A percentile compares a stretch with the other conserved stretches of the same genome.
Conservation (phyloP, 2,329 filamentous ascomycete species). For the Zymoseptoria tritici region DNA sequence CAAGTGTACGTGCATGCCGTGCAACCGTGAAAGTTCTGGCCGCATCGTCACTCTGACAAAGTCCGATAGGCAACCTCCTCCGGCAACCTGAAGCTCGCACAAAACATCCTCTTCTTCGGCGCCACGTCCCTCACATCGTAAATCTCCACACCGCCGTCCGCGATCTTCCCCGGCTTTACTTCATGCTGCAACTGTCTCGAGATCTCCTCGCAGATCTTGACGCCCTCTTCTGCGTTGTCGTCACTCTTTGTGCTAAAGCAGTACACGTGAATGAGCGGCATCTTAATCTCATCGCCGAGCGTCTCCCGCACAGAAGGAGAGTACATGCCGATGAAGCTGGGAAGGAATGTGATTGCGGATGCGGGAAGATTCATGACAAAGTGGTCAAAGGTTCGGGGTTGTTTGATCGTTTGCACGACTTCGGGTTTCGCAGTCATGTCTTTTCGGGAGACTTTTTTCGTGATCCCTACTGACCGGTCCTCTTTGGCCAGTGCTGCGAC, state of each 20-base stretch:
- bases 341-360: conserved; percentile 76
- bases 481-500: conserved; percentile 50
- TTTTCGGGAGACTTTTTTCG: conserved; percentile 29
- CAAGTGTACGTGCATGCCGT: no score
- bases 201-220: conserved; percentile 60
- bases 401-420: conserved; percentile 34
- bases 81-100: conserved; percentile 83
- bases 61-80: conserved; percentile 58
- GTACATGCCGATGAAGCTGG: conserved; percentile 72
- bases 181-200: conserved; percentile 52
- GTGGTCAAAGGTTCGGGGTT: conserved; percentile 76
- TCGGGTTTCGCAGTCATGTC: conserved; percentile 21
- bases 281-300: conserved; percentile 28
- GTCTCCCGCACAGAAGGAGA: conserved; percentile 27
- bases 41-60: not conserved
- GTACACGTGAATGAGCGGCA: conserved; percentile 88
- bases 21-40: no score
- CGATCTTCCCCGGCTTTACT: conserved; percentile 47
- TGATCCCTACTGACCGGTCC: conserved; percentile 44
- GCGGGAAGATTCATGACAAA: conserved; percentile 98
- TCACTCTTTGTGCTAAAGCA: conserved; percentile 83
- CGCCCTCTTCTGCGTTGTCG: conserved; percentile 55
- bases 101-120: conserved; percentile 94
- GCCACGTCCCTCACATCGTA: conserved; percentile 75
- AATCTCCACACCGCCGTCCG: conserved; percentile 50